A percentile compares a stretch with the other conserved stretches of the same genome.
Conservation (phyloP, 495 filamentous ascomycete genomes). For the Aspergillus cavernicola region DNA sequence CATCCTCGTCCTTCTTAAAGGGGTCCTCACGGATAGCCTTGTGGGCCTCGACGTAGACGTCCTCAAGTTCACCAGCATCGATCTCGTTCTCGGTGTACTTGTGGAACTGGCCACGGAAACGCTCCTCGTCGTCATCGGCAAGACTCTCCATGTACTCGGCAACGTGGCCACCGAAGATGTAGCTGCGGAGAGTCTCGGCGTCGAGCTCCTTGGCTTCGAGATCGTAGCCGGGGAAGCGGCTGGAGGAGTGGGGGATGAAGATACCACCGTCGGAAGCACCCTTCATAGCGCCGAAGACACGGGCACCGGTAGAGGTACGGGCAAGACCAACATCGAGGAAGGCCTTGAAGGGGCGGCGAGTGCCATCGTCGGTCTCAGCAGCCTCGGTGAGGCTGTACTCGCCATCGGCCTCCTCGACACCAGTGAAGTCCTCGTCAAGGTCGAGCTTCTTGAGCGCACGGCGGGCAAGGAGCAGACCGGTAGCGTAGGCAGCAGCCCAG, state of each 20-base stretch:
- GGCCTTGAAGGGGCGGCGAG: constrained; percentile 96
- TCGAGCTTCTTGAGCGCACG: constrained; percentile 95
- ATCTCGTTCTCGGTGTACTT: constrained; percentile 95
- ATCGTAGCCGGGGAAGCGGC: constrained; percentile 98
- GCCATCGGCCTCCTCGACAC: constrained; percentile 92
- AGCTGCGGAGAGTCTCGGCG: constrained; percentile 92
- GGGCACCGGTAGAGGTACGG: constrained; percentile 95
- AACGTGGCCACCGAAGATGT: constrained; percentile 98
- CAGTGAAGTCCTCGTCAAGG: constrained; percentile 82
- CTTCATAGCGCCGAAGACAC: constrained; percentile 99
- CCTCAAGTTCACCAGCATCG: constrained; percentile 96
- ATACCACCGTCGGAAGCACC: constrained; percentile 98
- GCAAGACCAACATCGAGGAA: constrained; percentile 96
- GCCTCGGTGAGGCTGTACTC: constrained; percentile 93
- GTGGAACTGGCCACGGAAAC: constrained; percentile 95
- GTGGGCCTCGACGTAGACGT: constrained; percentile 92
- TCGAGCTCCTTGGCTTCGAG: constrained; percentile 97
- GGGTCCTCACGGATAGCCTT: constrained; percentile 96
- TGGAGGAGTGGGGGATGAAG: constrained; percentile 95
- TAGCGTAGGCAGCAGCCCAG: constrained; percentile 97
- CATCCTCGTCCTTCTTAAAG: constrained; percentile 87
- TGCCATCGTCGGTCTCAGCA: constrained; percentile 75
- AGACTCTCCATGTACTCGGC: constrained; percentile 99
- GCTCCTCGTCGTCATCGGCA: constrained; percentile 99
- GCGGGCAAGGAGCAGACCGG: constrained; percentile 93